Conservation (phyloP, 345 rosid species). For the Populus deltoides region DNA sequence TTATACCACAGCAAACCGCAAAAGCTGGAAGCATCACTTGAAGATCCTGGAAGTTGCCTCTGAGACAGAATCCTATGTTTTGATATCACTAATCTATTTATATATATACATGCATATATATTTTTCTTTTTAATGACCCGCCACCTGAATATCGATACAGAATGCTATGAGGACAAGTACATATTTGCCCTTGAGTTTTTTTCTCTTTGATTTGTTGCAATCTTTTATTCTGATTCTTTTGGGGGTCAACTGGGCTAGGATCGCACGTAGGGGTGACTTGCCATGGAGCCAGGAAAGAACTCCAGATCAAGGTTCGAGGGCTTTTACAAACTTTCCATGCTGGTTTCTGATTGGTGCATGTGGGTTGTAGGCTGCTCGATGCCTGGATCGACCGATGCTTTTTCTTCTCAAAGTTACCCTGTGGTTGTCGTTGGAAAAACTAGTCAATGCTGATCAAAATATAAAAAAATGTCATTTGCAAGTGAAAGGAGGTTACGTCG, state of each 20-base stretch:
- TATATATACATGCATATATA: no score
- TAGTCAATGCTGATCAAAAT: neutral
- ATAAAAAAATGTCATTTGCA: neutral
- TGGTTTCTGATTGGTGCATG: conserved; percentile 23
- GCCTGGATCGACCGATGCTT: neutral
- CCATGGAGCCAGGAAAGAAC: conserved; percentile 12
- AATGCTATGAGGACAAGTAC: neutral
- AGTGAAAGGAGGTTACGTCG: neutral
- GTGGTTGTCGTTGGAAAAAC: neutral
- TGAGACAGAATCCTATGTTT: conserved; percentile 46
- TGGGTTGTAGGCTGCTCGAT: conserved; percentile 9
- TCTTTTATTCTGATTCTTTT: neutral
- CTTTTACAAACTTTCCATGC: conserved; percentile 1
- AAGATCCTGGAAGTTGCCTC: conserved; percentile 51
- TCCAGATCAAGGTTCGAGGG: neutral
- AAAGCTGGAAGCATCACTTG: conserved; percentile 21
- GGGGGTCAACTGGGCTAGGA: conserved; percentile 19
- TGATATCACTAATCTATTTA: neutral
- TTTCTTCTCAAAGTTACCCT: neutral
- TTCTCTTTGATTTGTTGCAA: no score
- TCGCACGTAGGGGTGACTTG: conserved; percentile 12
- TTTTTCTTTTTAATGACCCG: neutral
- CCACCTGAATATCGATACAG: neutral
- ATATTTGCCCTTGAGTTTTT: neutral
- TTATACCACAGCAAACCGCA: conserved; percentile 1